phyloP scores from a whole-genome alignment of 306 rosid species.

The Arachis stenosperma region DNA sequence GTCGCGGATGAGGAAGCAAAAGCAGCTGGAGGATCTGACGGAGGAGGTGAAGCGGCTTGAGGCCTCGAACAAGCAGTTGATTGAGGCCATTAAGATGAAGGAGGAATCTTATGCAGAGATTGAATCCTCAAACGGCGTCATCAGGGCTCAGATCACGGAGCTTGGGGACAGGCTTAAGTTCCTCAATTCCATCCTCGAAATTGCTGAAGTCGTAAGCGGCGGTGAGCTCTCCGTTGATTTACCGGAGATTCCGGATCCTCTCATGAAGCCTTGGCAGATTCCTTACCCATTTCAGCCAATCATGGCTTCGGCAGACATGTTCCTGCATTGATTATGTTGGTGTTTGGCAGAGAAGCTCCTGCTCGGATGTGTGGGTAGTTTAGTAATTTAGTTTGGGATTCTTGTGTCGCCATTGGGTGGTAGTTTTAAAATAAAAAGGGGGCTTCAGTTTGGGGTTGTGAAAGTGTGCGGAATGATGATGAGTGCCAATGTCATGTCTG shows the following conservation, averaged over 20 bases:
- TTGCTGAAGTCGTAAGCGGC: conserved; percentile 54
- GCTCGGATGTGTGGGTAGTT: background rate
- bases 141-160: conserved; percentile 71
- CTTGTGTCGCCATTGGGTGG: background rate
- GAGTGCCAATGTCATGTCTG: background rate
- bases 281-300: conserved; percentile 51
- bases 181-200: conserved; percentile 69
- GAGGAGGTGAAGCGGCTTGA: conserved; percentile 55
- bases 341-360: background rate
- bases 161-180: conserved; percentile 63
- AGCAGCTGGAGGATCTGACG: conserved; percentile 72
- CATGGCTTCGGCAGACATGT: conserved; percentile 58
- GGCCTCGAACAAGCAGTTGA: conserved; percentile 44
- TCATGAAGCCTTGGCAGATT: conserved; percentile 74
- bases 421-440: background rate
- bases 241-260: conserved; percentile 66
- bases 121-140: conserved; percentile 62
- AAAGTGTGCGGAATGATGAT: background rate
- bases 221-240: conserved; percentile 60
- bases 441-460: background rate
- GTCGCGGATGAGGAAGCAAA: conserved; percentile 91
- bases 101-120: conserved; percentile 54
- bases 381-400: background rate
- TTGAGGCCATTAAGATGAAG: conserved; percentile 51
- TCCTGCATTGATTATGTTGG: conserved; percentile 38